These are phyloP conservation scores for Bruguiera parviflora DNA, from an alignment of 345 rosid genomes.

Conservation along the genomic window DNA sequence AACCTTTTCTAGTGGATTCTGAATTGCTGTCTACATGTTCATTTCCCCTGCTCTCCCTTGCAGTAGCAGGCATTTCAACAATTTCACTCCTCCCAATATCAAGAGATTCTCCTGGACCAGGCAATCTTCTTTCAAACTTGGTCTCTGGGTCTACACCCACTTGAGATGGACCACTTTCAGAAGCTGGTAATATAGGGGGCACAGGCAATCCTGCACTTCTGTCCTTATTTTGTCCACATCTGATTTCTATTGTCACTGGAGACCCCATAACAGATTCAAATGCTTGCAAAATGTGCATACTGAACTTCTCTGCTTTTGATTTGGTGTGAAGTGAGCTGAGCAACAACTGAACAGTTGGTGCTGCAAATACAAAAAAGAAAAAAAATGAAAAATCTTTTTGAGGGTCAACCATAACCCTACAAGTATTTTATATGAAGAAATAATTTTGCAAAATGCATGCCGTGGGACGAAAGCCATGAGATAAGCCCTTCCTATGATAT, in stretches of 20 bases:
- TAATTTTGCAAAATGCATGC: background rate
- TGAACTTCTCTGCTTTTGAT: conserved; percentile 66
- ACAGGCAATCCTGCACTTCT: conserved; percentile 22
- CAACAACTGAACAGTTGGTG: conserved; percentile 77
- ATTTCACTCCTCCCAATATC: conserved; percentile 58
- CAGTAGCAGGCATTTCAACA: conserved; percentile 55
- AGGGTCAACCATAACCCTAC: background rate
- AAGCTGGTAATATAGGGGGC: conserved; percentile 41
- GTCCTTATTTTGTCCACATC: conserved; percentile 56
- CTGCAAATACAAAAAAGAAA: conserved; percentile 33
- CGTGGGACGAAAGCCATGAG: too few species aligned
- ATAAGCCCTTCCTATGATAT: background rate
- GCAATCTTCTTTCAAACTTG: conserved; percentile 14
- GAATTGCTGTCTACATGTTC: conserved; percentile 25
- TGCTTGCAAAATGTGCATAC: conserved; percentile 64
- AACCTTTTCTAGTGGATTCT: conserved; percentile 32
- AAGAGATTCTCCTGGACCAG: conserved; percentile 23
- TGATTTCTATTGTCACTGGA: conserved; percentile 70
- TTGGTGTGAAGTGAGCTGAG: conserved; percentile 62
- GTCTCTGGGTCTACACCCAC: conserved; percentile 22
- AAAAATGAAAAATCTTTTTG: background rate
- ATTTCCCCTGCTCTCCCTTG: conserved; percentile 31
- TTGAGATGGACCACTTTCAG: conserved; percentile 39
- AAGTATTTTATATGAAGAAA: background rate
- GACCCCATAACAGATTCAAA: conserved; percentile 82